phyloP scores from a whole-genome alignment of 805 yeast genomes.

The Monosporozyma servazzii region DNA sequence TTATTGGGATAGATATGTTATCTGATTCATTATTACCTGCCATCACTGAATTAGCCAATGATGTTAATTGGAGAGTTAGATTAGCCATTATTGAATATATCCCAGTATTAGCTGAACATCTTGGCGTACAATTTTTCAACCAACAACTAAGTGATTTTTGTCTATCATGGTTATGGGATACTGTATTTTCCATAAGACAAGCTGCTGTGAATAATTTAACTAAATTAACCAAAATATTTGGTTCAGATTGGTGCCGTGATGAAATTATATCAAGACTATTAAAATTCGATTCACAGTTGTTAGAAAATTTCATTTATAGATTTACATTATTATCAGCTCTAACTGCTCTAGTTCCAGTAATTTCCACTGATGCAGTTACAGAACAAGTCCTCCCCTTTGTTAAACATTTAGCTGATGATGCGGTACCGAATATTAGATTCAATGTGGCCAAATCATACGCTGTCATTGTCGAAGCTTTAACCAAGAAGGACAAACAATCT shows the following conservation, averaged over 20 bases:
- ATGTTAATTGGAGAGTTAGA: constrained; percentile 95
- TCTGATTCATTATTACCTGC: constrained; percentile 90
- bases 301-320: constrained; percentile 76
- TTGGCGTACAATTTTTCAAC: constrained; percentile 89
- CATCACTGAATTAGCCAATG: constrained; percentile 90
- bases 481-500: constrained; percentile 22
- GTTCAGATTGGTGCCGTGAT: constrained; percentile 84
- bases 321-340: constrained; percentile 84
- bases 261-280: constrained; percentile 75
- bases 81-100: constrained; percentile 94
- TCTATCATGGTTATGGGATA: constrained; percentile 98
- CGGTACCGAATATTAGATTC: constrained; percentile 91
- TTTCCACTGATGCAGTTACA: constrained; percentile 46
- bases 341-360: constrained; percentile 70
- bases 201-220: constrained; percentile 86
- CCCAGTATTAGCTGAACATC: constrained; percentile 87
- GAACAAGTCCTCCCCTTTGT: constrained; percentile 73
- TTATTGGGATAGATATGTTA: constrained; percentile 81
- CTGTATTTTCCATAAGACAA: constrained; percentile 89
- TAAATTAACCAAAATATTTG: constrained; percentile 77
- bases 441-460: constrained; percentile 84
- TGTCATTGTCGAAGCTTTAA: constrained; percentile 47
- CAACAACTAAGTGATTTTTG: constrained; percentile 84
- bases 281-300: constrained; percentile 31
- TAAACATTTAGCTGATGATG: constrained; percentile 59